Percentiles rank a stretch among this genome's conserved stretches.
Conservation (phyloP, 495 filamentous ascomycete genomes). For the Neurospora sp. region DNA sequence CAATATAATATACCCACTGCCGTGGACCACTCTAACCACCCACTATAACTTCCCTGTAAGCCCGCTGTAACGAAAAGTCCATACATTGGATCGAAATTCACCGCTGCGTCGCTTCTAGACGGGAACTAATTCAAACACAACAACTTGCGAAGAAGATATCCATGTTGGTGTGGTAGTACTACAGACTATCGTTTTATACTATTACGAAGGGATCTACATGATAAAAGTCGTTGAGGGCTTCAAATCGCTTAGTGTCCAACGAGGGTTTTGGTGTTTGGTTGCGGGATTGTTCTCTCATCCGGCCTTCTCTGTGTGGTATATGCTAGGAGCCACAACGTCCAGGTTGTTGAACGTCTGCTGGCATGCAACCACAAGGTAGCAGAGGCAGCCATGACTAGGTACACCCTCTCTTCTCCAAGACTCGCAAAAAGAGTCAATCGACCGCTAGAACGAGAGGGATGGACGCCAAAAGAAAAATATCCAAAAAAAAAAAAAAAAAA, state of each 20-base stretch:
- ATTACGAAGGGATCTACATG: accelerated
- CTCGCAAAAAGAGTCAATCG: not conserved
- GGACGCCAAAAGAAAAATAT: too few species aligned
- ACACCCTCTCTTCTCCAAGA: not conserved
- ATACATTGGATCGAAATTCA: not conserved
- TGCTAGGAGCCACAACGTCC: not conserved
- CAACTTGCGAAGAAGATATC: too few species aligned
- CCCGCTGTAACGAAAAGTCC: not conserved
- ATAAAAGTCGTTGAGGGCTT: not conserved
- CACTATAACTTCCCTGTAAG: not conserved
- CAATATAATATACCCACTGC: not conserved
- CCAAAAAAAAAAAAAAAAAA: too few species aligned
- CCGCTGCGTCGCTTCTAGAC: not conserved
- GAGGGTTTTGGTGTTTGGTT: not conserved
- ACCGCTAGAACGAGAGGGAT: too few species aligned
- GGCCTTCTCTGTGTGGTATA: not conserved
- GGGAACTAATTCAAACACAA: too few species aligned
- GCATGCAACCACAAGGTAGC: not conserved
- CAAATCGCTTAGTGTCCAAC: not conserved
- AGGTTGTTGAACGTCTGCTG: not conserved
- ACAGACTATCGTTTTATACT: too few species aligned
- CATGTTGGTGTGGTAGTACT: too few species aligned
- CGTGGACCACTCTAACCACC: too few species aligned
- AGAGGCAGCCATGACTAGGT: not conserved
- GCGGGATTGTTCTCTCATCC: not conserved